phyloP scores from a whole-genome alignment of 23 red algal genomes.

The Gracilaria caudata region DNA sequence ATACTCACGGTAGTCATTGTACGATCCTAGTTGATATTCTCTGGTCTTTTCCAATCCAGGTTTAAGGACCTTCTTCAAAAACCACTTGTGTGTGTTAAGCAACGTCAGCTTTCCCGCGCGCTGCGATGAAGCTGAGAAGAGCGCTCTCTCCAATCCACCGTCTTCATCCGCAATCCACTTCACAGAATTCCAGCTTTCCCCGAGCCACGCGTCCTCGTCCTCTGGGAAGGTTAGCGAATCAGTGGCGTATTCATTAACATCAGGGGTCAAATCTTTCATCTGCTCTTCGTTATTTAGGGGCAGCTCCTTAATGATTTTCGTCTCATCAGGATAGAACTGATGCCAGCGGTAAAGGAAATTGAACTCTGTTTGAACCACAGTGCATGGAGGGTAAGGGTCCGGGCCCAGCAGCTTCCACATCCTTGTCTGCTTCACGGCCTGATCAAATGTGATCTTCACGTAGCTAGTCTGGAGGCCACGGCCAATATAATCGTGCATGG shows the following conservation, averaged over 20 bases:
- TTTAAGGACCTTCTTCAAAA: neutral
- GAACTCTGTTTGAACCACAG: slow-evolving; percentile 4
- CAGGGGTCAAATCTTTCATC: neutral
- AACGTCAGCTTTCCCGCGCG: neutral
- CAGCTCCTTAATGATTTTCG: neutral
- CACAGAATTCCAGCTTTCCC: neutral
- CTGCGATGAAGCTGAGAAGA: slow-evolving; percentile 1
- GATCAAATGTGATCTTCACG: neutral
- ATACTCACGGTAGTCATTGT: slow-evolving; percentile 10
- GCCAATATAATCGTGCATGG: slow-evolving; percentile 8
- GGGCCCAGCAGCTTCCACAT: neutral
- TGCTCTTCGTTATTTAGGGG: neutral
- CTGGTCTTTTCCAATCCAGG: neutral
- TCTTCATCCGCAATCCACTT: neutral
- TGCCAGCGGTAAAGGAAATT: slow-evolving; percentile 8
- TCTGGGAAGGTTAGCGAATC: neutral
- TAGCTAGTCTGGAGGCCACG: neutral
- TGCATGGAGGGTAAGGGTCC: neutral
- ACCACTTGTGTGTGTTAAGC: neutral
- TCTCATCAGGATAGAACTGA: neutral
- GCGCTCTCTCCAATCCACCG: neutral
- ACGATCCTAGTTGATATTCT: neutral
- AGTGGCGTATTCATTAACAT: neutral
- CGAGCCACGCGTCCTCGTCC: neutral
- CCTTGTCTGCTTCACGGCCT: neutral